phyloP scores from a whole-genome alignment of 441 rosid genomes.

The Brassica balearica region DNA sequence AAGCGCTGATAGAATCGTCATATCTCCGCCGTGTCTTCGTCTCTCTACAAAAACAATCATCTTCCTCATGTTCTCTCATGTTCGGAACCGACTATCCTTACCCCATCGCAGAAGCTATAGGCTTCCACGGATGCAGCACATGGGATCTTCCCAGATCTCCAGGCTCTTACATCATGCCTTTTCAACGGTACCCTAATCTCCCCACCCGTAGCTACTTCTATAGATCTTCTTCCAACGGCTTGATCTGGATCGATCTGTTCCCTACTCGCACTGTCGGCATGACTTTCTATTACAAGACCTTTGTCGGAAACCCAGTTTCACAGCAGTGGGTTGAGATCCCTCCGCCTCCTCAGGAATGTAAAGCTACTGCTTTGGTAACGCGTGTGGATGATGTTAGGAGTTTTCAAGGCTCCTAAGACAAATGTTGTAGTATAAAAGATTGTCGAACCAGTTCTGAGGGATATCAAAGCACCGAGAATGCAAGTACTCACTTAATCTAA shows the following conservation, averaged over 20 bases:
- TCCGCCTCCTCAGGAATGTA: slow-evolving; percentile 6
- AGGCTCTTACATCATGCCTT: background rate
- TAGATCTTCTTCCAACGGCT: slow-evolving; percentile 18
- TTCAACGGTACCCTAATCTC: background rate
- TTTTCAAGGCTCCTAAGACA: no score
- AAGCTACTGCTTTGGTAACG: slow-evolving; percentile 6
- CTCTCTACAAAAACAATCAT: no score
- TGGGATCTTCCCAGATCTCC: slow-evolving; percentile 17
- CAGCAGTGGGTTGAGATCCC: slow-evolving; percentile 24
- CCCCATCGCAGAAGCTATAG: no score
- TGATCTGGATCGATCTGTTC: slow-evolving; percentile 3
- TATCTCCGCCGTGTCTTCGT: no score
- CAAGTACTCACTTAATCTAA: no score
- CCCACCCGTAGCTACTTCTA: background rate
- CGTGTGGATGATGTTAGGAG: no score
- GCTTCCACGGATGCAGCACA: slow-evolving; percentile 12
- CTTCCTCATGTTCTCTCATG: no score
- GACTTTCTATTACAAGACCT: background rate
- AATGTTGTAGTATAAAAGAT: no score
- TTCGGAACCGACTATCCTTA: no score
- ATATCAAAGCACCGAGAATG: no score
- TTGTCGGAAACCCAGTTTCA: slow-evolving; percentile 18
- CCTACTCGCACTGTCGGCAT: background rate
- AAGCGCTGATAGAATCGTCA: no score
- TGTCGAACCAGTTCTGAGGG: no score